These are phyloP conservation scores for Yarrowia sp. DNA, from an alignment of 805 yeast species.

Conservation along the genomic window DNA sequence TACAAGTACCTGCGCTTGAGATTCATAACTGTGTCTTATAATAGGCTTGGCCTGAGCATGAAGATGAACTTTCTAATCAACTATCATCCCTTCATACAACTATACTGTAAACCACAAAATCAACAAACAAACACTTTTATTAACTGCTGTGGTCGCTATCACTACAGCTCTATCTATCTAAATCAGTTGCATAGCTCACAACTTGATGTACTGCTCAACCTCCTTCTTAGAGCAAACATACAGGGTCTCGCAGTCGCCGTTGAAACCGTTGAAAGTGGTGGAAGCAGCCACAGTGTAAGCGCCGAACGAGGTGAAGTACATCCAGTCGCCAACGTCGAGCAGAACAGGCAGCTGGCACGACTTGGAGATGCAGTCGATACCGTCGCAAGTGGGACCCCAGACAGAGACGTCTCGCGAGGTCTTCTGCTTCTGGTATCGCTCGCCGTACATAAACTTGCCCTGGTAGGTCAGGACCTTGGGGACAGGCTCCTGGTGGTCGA, in stretches of 20 bases:
- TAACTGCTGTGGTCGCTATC: conserved; percentile 5
- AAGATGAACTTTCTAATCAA: neutral
- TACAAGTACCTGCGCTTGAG: too few species aligned
- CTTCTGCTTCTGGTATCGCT: conserved; percentile 26
- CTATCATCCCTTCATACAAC: too few species aligned
- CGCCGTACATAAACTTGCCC: conserved; percentile 46
- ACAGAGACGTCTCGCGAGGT: conserved; percentile 47
- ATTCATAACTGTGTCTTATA: too few species aligned
- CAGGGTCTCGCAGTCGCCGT: conserved; percentile 52
- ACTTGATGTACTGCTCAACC: conserved; percentile 3
- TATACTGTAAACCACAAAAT: too few species aligned
- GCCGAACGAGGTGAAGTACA: conserved; percentile 77
- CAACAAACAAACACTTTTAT: neutral
- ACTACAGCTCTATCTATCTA: conserved; percentile 2
- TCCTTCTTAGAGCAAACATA: conserved; percentile 54
- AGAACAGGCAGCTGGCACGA: conserved; percentile 54
- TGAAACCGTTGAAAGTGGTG: conserved; percentile 90
- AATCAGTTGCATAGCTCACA: neutral
- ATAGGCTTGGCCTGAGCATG: too few species aligned
- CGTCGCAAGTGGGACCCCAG: conserved; percentile 99
- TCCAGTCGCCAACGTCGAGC: conserved; percentile 86
- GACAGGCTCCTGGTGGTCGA: conserved; percentile 81
- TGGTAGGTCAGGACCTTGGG: conserved; percentile 64
- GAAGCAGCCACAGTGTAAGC: conserved; percentile 93
- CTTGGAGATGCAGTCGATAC: conserved; percentile 75